Percentiles rank a stretch among this genome's conserved stretches.
Evolutionary conservation across 495 filamentous ascomycete genomes (phyloP).

Genomic region (Sordaria brevicollis): DNA sequence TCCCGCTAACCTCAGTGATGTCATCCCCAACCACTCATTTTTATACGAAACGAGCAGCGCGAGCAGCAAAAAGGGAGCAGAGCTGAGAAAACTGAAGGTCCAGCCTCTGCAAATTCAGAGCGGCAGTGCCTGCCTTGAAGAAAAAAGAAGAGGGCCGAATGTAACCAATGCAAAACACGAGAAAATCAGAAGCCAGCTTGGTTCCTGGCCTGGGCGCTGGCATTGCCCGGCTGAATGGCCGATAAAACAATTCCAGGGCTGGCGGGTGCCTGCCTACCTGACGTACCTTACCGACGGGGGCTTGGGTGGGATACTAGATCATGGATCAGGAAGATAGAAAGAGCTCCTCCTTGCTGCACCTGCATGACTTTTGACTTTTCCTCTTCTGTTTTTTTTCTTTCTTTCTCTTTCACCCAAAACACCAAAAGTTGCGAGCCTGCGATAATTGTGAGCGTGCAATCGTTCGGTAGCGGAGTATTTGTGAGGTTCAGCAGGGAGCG

Average conservation of each 20-base stretch:
- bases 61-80: background rate
- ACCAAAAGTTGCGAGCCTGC: background rate
- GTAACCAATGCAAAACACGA: background rate
- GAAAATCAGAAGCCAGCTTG: too few relatives aligned
- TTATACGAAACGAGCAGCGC: background rate
- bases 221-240: too few relatives aligned
- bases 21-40: background rate
- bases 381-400: background rate
- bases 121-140: background rate
- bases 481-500: background rate
- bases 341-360: background rate
- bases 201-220: background rate
- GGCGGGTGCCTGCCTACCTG: background rate
- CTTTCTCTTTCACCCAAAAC: too few relatives aligned
- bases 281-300: background rate
- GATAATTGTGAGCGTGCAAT: background rate
- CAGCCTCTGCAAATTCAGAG: background rate
- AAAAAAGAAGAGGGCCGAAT: background rate
- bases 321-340: background rate
- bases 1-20: background rate
- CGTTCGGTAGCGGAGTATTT: background rate
- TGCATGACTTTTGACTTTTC: background rate
- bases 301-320: too few relatives aligned
- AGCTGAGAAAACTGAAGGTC: background rate
- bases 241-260: too few relatives aligned